Evolutionary conservation across 2,329 filamentous ascomycete genomes (phyloP), one percentile per base, ranked within the genome.

Genomic region (Fusarium oligoseptatum): DNA sequence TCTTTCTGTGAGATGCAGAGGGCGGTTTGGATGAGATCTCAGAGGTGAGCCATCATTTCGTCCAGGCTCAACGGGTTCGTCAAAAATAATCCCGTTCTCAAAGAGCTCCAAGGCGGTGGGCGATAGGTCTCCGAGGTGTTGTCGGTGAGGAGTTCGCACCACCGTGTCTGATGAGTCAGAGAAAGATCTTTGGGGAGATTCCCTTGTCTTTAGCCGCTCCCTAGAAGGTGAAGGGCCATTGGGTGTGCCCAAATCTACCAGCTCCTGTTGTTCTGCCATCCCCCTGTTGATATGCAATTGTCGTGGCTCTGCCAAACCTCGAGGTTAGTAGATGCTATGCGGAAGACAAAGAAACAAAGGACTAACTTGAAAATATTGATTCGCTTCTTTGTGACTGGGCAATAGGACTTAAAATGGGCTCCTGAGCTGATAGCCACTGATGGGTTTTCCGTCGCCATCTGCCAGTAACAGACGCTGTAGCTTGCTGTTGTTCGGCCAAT

Each of bases 381-480:
- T 29, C 48, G 36, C 75, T 79, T 71, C 78, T 68, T 34, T 76
- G 64, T 71, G 86, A 88, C 76, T 88, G 84, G 22, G 83, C 79
- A 61, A 89, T 88, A 14, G 87, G 86, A 60, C 86, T 88, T 55
- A 90, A 75, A 9, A 81, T 80, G 12, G 88, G 87, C 68, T 88
- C 86, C 27, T 85, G 85, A 1, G 84, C 84, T 4, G 87, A 89
- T 6, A 86, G 88, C 88, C 88, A 90, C 64, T 87, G 85, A 22
- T 83, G 82, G 2, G 82, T 83, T 27, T 85, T 82, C 27, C 83
- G 83, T 64, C 81, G 84, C 88, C 86, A 90, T 71, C 77, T 83
- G 3, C 86, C 78, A 72, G 64, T 83, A 78, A 27, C 79, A 67
- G 41, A 81, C 12, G 34, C 22, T 78, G 68, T 63, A 24, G 75